Conservation (phyloP, 2,329 filamentous ascomycete genomes). For the Fusarium xylarioides region DNA sequence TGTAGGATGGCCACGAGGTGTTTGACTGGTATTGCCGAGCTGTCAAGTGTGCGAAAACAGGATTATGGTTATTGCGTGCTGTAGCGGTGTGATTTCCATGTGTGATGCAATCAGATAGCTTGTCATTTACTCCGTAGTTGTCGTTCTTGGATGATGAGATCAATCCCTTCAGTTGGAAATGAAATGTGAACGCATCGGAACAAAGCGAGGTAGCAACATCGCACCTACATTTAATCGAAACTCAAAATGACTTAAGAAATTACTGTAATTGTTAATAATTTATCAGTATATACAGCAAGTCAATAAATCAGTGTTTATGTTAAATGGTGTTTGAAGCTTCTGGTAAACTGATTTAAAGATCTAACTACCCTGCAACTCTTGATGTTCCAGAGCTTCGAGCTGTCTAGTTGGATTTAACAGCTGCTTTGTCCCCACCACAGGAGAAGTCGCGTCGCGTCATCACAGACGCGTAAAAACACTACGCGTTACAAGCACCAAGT, state of each 20-base stretch:
- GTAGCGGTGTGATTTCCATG: too few species aligned
- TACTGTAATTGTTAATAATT: background rate
- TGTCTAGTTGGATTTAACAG: background rate
- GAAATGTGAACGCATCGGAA: too few species aligned
- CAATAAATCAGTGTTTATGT: background rate
- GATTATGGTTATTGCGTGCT: background rate
- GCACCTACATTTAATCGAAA: too few species aligned
- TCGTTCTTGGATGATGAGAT: too few species aligned
- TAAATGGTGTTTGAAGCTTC: background rate
- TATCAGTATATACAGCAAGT: fast-evolving
- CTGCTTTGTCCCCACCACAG: background rate
- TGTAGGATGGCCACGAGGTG: background rate
- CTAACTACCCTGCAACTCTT: background rate
- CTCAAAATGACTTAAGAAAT: too few species aligned
- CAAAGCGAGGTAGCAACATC: too few species aligned
- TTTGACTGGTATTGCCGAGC: background rate
- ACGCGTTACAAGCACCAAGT: background rate
- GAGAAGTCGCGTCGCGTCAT: background rate
- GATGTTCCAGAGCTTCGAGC: background rate
- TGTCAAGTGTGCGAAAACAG: background rate
- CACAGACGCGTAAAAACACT: background rate
- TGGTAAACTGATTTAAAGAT: background rate
- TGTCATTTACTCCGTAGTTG: background rate
- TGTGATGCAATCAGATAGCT: too few species aligned
- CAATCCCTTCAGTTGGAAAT: too few species aligned